phyloP scores from a whole-genome alignment of 495 filamentous ascomycete species.

The Thermothielavioides terrestris region DNA sequence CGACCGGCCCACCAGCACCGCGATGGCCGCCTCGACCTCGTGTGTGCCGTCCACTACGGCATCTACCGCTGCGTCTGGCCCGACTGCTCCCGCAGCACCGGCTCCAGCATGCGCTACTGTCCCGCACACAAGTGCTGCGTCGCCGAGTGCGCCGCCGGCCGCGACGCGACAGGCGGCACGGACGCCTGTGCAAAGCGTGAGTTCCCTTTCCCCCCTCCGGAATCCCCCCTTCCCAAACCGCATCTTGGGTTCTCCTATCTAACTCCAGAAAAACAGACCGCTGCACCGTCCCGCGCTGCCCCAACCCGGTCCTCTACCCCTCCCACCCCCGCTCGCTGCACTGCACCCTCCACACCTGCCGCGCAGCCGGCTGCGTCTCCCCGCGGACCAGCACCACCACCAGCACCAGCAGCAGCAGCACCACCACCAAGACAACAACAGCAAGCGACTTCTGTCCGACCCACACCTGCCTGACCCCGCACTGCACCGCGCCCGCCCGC shows the following conservation, averaged over 20 bases:
- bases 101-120: slow-evolving; percentile 4
- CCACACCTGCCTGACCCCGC: background rate
- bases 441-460: slow-evolving; percentile 6
- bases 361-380: too few relatives aligned
- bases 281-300: background rate
- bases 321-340: background rate
- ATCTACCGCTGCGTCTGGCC: slow-evolving; percentile 1
- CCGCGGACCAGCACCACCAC: background rate
- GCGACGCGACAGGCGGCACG: background rate
- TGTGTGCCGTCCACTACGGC: slow-evolving; percentile 13
- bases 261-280: background rate
- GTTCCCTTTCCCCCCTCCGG: background rate
- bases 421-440: too few relatives aligned
- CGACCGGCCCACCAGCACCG: slow-evolving; percentile 8
- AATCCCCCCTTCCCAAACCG: background rate
- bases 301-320: background rate
- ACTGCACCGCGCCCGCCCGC: background rate
- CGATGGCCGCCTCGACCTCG: slow-evolving; percentile 4
- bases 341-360: slow-evolving; percentile 4
- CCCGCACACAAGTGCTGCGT: slow-evolving; percentile 9
- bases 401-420: background rate
- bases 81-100: slow-evolving; percentile 2
- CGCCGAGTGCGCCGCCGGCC: background rate
- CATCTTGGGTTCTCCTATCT: background rate
- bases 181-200: background rate